Conservation (phyloP, 164 flowering plant genomes). For the Liquidambar formosana region DNA sequence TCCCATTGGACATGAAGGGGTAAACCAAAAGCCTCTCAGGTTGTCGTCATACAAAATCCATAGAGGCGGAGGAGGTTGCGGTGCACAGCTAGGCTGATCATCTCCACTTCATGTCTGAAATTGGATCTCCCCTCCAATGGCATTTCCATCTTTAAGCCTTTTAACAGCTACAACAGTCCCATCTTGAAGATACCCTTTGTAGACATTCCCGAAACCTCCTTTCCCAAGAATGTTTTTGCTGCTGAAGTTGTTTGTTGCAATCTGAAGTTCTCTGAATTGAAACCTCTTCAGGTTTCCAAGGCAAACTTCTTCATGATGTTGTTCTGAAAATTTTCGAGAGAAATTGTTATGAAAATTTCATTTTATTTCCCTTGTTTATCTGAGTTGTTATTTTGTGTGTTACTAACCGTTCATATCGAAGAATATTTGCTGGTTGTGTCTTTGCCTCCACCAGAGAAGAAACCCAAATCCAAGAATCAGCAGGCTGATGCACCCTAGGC, state of each 20-base stretch:
- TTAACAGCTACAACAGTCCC: slow-evolving; percentile 68
- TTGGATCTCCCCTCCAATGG: slow-evolving; percentile 59
- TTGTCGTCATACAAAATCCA: slow-evolving; percentile 61
- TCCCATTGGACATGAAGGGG: slow-evolving; percentile 78
- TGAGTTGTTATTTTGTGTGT: neutral
- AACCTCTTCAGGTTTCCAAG: slow-evolving; percentile 64
- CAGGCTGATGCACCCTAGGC: slow-evolving; percentile 69
- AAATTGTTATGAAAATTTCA: neutral
- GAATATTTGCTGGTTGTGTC: slow-evolving; percentile 76
- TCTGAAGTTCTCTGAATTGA: slow-evolving; percentile 58
- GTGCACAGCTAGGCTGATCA: slow-evolving; percentile 78
- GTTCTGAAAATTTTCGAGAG: slow-evolving; percentile 31
- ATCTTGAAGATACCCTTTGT: slow-evolving; percentile 69
- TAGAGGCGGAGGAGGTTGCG: slow-evolving; percentile 59
- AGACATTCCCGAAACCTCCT: slow-evolving; percentile 74
- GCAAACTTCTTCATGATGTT: slow-evolving; percentile 50
- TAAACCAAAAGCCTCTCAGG: slow-evolving; percentile 65
- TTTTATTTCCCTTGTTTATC: neutral
- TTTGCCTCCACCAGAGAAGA: slow-evolving; percentile 78
- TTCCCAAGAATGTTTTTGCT: slow-evolving; percentile 65
- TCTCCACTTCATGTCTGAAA: slow-evolving; percentile 76
- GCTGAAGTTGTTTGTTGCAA: slow-evolving; percentile 67
- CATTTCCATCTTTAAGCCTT: slow-evolving; percentile 64
- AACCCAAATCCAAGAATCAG: slow-evolving; percentile 69
- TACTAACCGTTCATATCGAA: slow-evolving; percentile 62